Percentiles rank a stretch among this genome's conserved stretches.
phyloP scores from a whole-genome alignment of 306 rosid genomes.

The Vigna angularis region DNA sequence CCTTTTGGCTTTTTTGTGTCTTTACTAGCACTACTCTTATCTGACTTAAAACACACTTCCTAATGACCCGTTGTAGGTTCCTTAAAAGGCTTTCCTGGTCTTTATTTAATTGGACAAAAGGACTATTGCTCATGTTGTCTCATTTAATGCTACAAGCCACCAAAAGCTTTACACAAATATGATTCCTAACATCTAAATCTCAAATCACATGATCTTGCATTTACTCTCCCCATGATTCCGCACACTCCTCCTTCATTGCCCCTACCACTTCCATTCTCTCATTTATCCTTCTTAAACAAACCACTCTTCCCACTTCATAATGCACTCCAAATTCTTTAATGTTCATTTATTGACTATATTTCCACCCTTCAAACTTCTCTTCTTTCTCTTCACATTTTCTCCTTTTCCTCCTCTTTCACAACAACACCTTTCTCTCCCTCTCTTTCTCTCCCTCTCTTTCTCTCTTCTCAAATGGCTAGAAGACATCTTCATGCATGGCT shows the following conservation, averaged over 20 bases:
- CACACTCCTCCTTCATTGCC: constrained; percentile 44
- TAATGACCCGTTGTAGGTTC: constrained; percentile 52
- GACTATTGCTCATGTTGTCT: constrained; percentile 48
- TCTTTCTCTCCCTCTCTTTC: not conserved
- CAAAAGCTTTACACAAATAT: constrained; percentile 33
- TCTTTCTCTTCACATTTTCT: constrained; percentile 19
- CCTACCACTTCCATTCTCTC: constrained; percentile 30
- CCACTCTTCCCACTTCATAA: constrained; percentile 27
- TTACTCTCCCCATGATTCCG: constrained; percentile 54
- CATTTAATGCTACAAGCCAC: constrained; percentile 49
- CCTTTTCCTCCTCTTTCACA: constrained; percentile 16
- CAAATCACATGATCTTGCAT: constrained; percentile 63
- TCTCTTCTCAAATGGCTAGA: constrained; percentile 53
- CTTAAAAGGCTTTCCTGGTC: constrained; percentile 22
- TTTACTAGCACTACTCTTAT: constrained; percentile 28
- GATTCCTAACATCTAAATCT: constrained; percentile 50
- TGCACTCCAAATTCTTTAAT: constrained; percentile 33
- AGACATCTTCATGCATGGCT: constrained; percentile 36
- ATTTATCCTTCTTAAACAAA: constrained; percentile 42
- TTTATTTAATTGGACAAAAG: constrained; percentile 43
- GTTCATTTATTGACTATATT: constrained; percentile 33
- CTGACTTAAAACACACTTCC: constrained; percentile 48
- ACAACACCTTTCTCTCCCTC: not conserved
- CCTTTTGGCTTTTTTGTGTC: constrained; percentile 27
- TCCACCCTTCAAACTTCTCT: constrained; percentile 41